These are phyloP conservation scores for Diaporthe longicolla DNA, from an alignment of 2,329 filamentous ascomycete genomes.

Conservation along the genomic window DNA sequence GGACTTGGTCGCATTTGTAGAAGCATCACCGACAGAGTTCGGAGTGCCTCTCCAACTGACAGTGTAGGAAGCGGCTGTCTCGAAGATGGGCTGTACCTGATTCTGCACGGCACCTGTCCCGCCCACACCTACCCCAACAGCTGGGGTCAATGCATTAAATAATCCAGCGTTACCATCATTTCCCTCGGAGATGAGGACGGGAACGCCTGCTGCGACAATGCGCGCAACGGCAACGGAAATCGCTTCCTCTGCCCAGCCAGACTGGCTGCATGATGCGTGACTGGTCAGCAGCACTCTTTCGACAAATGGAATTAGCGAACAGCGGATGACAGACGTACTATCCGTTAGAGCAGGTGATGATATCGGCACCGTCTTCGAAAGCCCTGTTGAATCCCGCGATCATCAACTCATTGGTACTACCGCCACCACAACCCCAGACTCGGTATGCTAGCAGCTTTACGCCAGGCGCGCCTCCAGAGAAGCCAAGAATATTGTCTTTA, in stretches of 20 bases:
- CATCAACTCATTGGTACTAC: slow-evolving; percentile 29
- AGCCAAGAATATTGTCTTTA: neutral
- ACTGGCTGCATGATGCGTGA: neutral
- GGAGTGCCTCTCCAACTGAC: too few species aligned
- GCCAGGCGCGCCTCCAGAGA: slow-evolving; percentile 53
- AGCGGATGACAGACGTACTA: neutral
- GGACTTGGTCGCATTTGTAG: neutral
- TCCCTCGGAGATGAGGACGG: slow-evolving; percentile 4
- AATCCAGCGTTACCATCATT: neutral
- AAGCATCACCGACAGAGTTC: slow-evolving; percentile 4
- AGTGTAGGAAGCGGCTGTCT: slow-evolving; percentile 16
- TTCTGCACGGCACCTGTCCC: slow-evolving; percentile 20
- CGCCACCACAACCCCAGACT: slow-evolving; percentile 46
- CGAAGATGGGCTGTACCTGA: slow-evolving; percentile 21
- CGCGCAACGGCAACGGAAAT: slow-evolving; percentile 12
- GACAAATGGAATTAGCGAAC: neutral
- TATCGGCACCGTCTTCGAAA: slow-evolving; percentile 20
- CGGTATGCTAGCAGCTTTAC: slow-evolving; percentile 53
- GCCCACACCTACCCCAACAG: neutral
- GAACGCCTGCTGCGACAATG: slow-evolving; percentile 15
- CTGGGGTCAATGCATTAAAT: neutral
- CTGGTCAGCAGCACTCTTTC: neutral
- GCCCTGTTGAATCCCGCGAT: slow-evolving; percentile 28
- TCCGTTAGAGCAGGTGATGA: slow-evolving; percentile 22
- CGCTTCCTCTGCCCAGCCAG: slow-evolving; percentile 8